Base-by-base conservation (phyloP, 768 basidiomycete genomes). In the Cystobasidium tubakii region DNA sequence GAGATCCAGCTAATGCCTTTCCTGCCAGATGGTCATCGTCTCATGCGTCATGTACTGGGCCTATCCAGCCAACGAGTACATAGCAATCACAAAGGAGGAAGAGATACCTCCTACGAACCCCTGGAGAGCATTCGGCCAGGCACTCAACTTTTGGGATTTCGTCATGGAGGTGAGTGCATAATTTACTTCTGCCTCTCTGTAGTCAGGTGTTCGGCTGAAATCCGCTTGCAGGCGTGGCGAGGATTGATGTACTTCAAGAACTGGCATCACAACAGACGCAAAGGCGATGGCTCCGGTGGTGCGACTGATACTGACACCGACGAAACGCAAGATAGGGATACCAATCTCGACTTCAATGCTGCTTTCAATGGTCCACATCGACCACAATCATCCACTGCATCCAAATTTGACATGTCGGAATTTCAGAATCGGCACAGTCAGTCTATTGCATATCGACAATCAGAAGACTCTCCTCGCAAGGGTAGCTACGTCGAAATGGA, bases 1-100 rank as follows among this genome's bases (percentile, higher is more conserved):
- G 21, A 25, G 29, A 46, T 46, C n/a, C 33, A 39, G 21, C 23
- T 33, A 4, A 31, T 2, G 1, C 9, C 42, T 43, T 2, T n/a
- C 43, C 64, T 1, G 23, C 1, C 75, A 91, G 89, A 93, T 93
- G 91, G 87, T 92, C 55, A 82, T 91, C 79, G 92, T 93, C 79
- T 83, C 90, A 1, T 55, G 31, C 29, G 4, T 64, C 15, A 46
- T 69, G 67, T 29, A 9, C n/a, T 67, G 66, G 66, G 66, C 66
- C 15, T 67, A 67, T 23, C 66, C 66, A 9, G 66, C 44, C n/a
- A 25, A 1, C 19, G 66, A 67, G 23, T 67, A 67, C 27, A 34
- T 25, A 42, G 63, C 31, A 6, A 23, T 43, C 12, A 33, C 39
- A 2, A 27, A n/a, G 27, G 44, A 27, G 31, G 27, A 44, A 44